Evolutionary conservation across 2,329 filamentous ascomycete species (phyloP), one percentile per base, ranked within the genome.

Genomic region (Podosphaera xanthii): DNA sequence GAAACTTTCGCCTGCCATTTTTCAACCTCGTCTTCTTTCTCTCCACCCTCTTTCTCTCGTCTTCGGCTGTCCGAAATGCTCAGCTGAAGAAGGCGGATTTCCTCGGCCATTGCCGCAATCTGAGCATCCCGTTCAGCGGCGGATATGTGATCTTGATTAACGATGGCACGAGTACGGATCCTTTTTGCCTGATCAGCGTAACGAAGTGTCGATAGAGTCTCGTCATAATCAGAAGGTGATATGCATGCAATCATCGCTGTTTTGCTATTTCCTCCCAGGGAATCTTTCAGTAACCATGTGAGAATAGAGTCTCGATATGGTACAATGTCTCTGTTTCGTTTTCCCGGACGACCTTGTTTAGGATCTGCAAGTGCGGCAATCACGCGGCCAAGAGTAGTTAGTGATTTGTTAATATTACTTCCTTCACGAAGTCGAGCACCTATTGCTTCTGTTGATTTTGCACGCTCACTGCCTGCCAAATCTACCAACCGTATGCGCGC

Each of bases 211-310:
- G 88, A 95, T 1, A 98, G 78, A 0, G 92, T 98, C 70, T 98
- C 92, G 60, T 98, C 92, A 69, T 98, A 97, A 72, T 98, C 92
- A 0, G 87, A 84, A 0, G 92, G 92, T 4, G 89, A 84, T 65
- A 98, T 95, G 70, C 92, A 97, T 7, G 92, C 92, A 67, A 98
- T 96, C 92, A 98, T 98, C 62, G 92, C 92, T 8, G 92, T 98
- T 72, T 97, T 98, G 68, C 84, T 91, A 76, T 98, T 98, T 59
- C 92, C 92, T 10, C 92, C 92, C 0, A 98, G 76, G 1, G 87
- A 94, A 71, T 98, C 92, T 70, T 97, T 97, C 63, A 98, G 77
- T 3, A 98, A 78, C 91, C 91, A 84, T 0, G 81, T 84, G 58
- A 84, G 72, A 64, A 84, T 83, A 1, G 88, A 95, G 72, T 98